Evolutionary conservation across 495 filamentous ascomycete genomes (phyloP).

Genomic region (Thermochaetoides thermophila): DNA sequence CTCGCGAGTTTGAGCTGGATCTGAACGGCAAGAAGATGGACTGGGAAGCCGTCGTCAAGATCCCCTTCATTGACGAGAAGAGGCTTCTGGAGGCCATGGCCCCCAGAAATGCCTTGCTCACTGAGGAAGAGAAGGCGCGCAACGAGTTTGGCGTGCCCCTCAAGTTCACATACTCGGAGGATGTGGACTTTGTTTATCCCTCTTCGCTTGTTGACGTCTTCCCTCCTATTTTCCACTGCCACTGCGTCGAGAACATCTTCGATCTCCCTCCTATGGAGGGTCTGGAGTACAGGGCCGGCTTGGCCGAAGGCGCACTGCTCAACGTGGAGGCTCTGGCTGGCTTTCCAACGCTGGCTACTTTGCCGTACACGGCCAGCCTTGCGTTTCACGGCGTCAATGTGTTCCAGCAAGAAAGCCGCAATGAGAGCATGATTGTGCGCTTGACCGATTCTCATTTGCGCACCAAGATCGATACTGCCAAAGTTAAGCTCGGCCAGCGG

Average conservation of each 20-base stretch:
- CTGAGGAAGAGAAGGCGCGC: conserved; percentile 57
- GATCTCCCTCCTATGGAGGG: conserved; percentile 89
- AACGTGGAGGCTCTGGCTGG: conserved; percentile 72
- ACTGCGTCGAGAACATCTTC: conserved; percentile 87
- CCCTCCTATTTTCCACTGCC: conserved; percentile 74
- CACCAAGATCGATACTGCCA: conserved; percentile 55
- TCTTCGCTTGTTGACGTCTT: conserved; percentile 84
- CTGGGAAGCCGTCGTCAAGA: conserved; percentile 98
- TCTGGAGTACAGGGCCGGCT: conserved; percentile 66
- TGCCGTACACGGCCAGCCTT: conserved; percentile 64
- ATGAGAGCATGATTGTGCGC: conserved; percentile 91
- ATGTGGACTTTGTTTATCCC: conserved; percentile 63
- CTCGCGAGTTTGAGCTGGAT: conserved; percentile 90
- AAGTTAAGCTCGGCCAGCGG: conserved; percentile 63
- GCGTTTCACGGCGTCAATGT: conserved; percentile 87
- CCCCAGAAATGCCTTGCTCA: conserved; percentile 62
- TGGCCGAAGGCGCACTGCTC: conserved; percentile 77
- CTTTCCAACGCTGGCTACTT: conserved; percentile 75
- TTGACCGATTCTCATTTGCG: conserved; percentile 57
- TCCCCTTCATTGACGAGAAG: conserved; percentile 92
- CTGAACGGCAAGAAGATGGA: conserved; percentile 99
- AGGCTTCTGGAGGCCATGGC: conserved; percentile 74
- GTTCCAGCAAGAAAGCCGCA: conserved; percentile 94
- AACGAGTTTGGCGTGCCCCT: conserved; percentile 86
- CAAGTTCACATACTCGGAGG: conserved; percentile 77